Evolutionary conservation across 192 early-diverging fungal species (phyloP).

Genomic region (Coemansia sp.): DNA sequence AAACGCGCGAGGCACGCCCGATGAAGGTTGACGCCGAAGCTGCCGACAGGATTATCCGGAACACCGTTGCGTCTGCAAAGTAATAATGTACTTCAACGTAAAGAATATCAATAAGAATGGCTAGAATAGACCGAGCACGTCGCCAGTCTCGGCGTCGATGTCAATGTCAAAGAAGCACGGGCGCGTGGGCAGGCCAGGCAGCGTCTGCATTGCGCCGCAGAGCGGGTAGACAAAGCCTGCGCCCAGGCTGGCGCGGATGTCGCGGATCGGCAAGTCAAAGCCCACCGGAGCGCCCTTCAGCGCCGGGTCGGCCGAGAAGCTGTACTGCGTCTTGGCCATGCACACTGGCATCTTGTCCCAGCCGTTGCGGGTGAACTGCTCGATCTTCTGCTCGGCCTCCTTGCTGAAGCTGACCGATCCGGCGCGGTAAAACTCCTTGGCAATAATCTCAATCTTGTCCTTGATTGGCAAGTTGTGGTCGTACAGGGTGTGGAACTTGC

Average conservation of each 20-base stretch:
- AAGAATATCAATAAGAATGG: background rate
- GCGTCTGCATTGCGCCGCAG: conserved; percentile 94
- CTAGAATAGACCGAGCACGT: conserved; percentile 86
- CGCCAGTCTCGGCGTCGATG: conserved; percentile 77
- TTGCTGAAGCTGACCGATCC: conserved; percentile 83
- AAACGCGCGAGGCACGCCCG: conserved; percentile 13
- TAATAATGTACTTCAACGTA: background rate
- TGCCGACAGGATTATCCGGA: conserved; percentile 51
- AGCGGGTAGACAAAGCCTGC: conserved; percentile 98
- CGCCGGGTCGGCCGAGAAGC: conserved; percentile 86
- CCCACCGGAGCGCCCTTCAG: conserved; percentile 90
- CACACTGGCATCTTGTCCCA: conserved; percentile 90
- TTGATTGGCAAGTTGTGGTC: conserved; percentile 72
- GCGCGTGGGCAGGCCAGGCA: conserved; percentile 95
- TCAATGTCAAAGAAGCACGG: conserved; percentile 97
- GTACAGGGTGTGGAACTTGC: conserved; percentile 84
- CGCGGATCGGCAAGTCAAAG: conserved; percentile 90
- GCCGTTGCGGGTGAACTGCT: conserved; percentile 79
- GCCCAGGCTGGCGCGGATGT: conserved; percentile 91
- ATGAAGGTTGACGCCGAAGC: conserved; percentile 53
- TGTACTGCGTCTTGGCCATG: conserved; percentile 99
- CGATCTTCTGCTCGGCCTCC: conserved; percentile 83
- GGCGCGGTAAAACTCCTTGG: conserved; percentile 92
- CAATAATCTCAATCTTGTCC: conserved; percentile 90
- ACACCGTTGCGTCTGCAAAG: conserved; percentile 26